phyloP scores from a whole-genome alignment of 75 land plant species.

The Picea glauca region DNA sequence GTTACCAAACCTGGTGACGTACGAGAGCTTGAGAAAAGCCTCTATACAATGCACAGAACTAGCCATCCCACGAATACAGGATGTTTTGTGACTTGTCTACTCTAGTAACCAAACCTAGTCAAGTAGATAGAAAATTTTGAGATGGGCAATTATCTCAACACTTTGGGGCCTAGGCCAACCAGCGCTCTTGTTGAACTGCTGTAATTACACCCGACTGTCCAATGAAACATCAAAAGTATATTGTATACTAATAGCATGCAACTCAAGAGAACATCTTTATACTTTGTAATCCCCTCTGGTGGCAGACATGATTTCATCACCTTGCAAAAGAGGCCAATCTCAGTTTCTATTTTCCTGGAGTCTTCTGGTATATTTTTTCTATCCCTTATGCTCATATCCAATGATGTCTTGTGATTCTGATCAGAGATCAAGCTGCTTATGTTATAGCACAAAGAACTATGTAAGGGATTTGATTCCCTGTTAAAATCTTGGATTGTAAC shows the following conservation, averaged over 20 bases:
- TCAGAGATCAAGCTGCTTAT: not conserved
- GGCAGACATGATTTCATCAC: not conserved
- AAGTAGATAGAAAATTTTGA: not conserved
- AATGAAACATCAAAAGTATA: not conserved
- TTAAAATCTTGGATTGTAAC: not conserved
- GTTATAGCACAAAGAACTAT: not conserved
- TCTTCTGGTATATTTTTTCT: not conserved
- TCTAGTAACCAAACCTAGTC: not conserved
- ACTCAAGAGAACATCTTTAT: not conserved
- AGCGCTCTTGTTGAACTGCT: not conserved
- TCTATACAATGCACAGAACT: not conserved
- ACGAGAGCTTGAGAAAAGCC: not conserved
- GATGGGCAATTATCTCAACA: not conserved
- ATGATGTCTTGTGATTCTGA: not conserved
- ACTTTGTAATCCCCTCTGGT: not conserved
- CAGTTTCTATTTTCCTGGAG: not conserved
- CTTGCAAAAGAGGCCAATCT: constrained; percentile 5
- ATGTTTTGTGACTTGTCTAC: not conserved
- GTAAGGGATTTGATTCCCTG: not conserved
- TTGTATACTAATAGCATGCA: not conserved
- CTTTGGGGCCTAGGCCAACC: not conserved
- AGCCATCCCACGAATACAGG: not conserved
- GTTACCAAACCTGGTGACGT: not conserved
- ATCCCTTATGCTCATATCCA: not conserved
- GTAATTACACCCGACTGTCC: not conserved